Conservation (phyloP, 768 basidiomycete genomes). For the Lactarius sp. region DNA sequence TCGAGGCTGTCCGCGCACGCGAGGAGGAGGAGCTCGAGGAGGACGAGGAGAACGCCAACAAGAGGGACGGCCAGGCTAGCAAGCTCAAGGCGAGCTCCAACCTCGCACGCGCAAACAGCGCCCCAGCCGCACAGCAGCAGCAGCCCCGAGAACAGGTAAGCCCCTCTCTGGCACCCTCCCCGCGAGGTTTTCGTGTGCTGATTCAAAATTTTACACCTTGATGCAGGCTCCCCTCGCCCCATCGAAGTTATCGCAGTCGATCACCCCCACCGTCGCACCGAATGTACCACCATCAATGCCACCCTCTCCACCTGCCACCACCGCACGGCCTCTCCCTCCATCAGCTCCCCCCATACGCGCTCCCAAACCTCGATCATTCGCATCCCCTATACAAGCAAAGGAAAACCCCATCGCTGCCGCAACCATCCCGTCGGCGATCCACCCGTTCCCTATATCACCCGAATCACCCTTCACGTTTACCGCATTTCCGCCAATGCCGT, state of each 20-base stretch:
- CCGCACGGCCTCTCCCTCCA: constrained; percentile 17
- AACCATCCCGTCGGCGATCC: constrained; percentile 4
- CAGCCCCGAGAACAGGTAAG: constrained; percentile 24
- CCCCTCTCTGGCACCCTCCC: constrained; percentile 16
- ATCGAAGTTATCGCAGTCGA: constrained; percentile 28
- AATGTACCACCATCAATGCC: constrained; percentile 26
- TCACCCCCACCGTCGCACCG: constrained; percentile 23
- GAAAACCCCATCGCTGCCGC: constrained; percentile 13
- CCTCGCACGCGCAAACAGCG: constrained; percentile 26
- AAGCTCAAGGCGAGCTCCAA: constrained; percentile 27
- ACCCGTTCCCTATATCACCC: constrained; percentile 22
- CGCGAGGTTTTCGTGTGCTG: not conserved
- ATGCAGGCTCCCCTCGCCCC: constrained; percentile 37
- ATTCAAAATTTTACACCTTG: constrained; percentile 20
- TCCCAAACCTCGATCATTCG: constrained; percentile 23
- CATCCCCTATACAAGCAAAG: constrained; percentile 16
- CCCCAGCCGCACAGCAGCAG: constrained; percentile 24
- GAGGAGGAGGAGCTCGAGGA: constrained; percentile 85
- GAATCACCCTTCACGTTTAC: constrained; percentile 32
- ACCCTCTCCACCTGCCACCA: constrained; percentile 30
- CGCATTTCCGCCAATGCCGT: constrained; percentile 15
- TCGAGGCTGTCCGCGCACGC: constrained; percentile 67
- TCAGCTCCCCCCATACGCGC: constrained; percentile 23
- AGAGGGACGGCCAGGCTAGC: constrained; percentile 30
- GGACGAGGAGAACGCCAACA: constrained; percentile 57